Base-by-base conservation (phyloP, 139 green algal species). In the Chloropicon primus region DNA sequence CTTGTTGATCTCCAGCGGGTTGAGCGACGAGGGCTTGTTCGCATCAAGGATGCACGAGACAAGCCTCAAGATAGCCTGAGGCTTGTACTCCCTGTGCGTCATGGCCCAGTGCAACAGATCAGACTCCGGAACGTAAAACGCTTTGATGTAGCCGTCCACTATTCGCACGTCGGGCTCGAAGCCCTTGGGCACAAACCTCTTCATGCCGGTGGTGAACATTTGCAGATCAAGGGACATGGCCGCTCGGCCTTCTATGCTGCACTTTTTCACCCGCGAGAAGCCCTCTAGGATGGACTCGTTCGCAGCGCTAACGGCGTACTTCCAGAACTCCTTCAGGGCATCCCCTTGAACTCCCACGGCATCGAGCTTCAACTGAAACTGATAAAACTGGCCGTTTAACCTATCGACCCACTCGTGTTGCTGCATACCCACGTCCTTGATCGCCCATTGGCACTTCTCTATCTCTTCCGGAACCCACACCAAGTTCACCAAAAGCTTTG, bases 81-180 rank as follows among this genome's bases (percentile, higher is more conserved):
- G 71, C 23, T 26, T 74, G 81, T 94, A 94, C 79, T 91, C 86
- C 2, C 82, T 72, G 81, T 94, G 88, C 0, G 78, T 73, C 74
- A 85, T 77, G 10, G 80, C 82, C 89, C 89, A 94, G 10, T 77
- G 76, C 22, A 79, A 25, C 53, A 94, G 78, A 21, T 93, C 89
- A 21, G 82, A 54, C 82, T 81, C 85, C 2, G 83, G 83, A n/a
- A 87, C 79, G 77, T 87, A 89, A 78, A 85, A 89, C 21, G 80
- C 83, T 81, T 92, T 92, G 53, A 93, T 82, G 81, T 93, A 93
- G 27, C 77, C 78, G 80, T 93, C 88, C 25, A 87, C 84, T 10
- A 81, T 29, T 2, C 82, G 54, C 28, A 88, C 28, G 74, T 77
- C 80, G 21, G 80, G 76, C 54, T 74, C 54, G 1, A 28, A 54